Percentiles rank a stretch among this genome's conserved stretches.
Evolutionary conservation across 2,329 filamentous ascomycete genomes (phyloP).

Genomic region (Cercospora berteroae): DNA sequence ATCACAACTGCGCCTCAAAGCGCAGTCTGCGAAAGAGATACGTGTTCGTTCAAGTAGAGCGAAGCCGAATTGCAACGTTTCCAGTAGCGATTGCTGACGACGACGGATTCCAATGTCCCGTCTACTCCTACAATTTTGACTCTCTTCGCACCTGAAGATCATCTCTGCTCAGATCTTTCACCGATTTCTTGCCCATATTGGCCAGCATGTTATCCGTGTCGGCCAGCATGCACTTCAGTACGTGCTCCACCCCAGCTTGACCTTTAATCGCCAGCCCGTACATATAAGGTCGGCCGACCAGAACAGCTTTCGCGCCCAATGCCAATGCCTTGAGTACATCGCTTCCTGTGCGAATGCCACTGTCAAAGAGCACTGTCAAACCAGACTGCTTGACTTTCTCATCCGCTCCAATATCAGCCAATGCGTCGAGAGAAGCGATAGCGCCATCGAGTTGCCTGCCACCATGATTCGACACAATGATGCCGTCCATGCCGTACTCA

Average conservation of each 20-base stretch:
- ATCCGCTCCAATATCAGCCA: constrained; percentile 62
- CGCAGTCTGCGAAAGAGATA: background rate
- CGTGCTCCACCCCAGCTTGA: constrained; percentile 53
- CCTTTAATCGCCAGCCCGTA: constrained; percentile 60
- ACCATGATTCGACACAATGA: constrained; percentile 56
- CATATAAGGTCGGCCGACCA: constrained; percentile 58
- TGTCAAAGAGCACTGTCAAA: constrained; percentile 52
- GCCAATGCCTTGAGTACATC: constrained; percentile 55
- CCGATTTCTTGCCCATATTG: constrained; percentile 24
- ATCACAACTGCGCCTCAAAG: background rate
- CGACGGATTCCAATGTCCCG: background rate
- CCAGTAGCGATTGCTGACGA: background rate
- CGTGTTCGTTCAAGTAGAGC: background rate
- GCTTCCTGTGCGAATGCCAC: constrained; percentile 50
- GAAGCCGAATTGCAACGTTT: background rate
- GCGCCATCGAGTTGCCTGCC: constrained; percentile 54
- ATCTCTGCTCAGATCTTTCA: constrained; percentile 23
- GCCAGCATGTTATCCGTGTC: constrained; percentile 29
- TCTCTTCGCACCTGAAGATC: constrained; percentile 24
- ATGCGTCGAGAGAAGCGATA: constrained; percentile 52
- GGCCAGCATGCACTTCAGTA: constrained; percentile 27
- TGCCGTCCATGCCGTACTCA: constrained; percentile 50
- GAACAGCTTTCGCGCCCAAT: constrained; percentile 58
- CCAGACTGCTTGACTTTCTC: constrained; percentile 48
- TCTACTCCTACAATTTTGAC: constrained; percentile 20